These are phyloP conservation scores for Eurotiales sp. DNA, from an alignment of 2,329 filamentous ascomycete species.

Conservation along the genomic window DNA sequence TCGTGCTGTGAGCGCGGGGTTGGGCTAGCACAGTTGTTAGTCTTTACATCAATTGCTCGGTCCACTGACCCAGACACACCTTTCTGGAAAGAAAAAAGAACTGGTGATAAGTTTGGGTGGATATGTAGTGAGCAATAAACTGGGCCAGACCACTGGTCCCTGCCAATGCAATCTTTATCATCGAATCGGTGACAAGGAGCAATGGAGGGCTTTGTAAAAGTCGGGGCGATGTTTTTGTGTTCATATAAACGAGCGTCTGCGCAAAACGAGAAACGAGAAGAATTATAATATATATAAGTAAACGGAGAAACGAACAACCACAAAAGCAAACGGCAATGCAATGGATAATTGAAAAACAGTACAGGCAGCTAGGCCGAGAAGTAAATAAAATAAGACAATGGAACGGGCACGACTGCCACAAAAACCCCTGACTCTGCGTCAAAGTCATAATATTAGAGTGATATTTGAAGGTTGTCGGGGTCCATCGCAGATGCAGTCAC, in stretches of 20 bases:
- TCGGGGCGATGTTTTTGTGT: background rate
- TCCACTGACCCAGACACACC: slow-evolving; percentile 26
- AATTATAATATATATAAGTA: background rate
- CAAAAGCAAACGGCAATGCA: background rate
- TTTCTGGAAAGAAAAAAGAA: slow-evolving; percentile 67
- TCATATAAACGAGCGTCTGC: background rate
- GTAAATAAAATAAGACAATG: too few relatives aligned
- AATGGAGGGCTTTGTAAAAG: background rate
- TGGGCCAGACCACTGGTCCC: slow-evolving; percentile 59
- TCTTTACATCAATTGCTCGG: slow-evolving; percentile 1
- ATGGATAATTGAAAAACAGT: background rate
- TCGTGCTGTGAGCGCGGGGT: slow-evolving; percentile 32
- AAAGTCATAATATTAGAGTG: too few relatives aligned
- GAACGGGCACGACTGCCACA: too few relatives aligned
- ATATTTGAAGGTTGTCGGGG: too few relatives aligned
- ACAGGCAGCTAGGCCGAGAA: too few relatives aligned
- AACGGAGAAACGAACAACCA: background rate
- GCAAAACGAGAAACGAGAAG: background rate
- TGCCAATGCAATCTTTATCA: slow-evolving; percentile 61
- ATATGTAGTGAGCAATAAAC: slow-evolving; percentile 57
- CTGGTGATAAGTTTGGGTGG: slow-evolving; percentile 58
- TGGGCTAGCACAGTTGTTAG: slow-evolving; percentile 25
- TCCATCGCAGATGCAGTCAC: background rate
- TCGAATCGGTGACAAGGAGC: slow-evolving; percentile 22
- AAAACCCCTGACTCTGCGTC: background rate